Percentiles rank a stretch among this genome's conserved stretches.
Evolutionary conservation across 2,329 filamentous ascomycete genomes (phyloP).

Genomic region (Rutstroemia sp.): DNA sequence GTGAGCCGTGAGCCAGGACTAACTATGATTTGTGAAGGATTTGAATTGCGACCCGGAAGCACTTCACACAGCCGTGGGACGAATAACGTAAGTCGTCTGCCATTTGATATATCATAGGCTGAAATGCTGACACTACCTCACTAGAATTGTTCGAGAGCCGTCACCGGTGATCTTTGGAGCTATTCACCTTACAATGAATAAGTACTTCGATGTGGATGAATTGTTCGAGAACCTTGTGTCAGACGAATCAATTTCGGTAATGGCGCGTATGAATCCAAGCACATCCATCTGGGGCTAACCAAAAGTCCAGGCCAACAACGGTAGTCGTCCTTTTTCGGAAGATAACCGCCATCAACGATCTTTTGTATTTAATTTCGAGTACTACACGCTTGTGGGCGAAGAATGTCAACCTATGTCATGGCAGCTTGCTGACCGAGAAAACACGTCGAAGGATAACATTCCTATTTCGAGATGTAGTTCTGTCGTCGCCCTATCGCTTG

Average conservation of each 20-base stretch:
- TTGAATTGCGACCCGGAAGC: conserved; percentile 16
- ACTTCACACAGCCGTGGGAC: conserved; percentile 17
- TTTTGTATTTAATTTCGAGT: conserved; percentile 59
- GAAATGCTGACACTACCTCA: no score
- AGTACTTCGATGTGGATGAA: conserved; percentile 56
- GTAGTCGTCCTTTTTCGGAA: conserved; percentile 18
- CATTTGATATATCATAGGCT: no score
- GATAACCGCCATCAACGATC: conserved; percentile 43
- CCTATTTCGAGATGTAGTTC: conserved; percentile 53
- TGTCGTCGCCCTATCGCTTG: conserved; percentile 49
- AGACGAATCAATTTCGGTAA: conserved; percentile 38
- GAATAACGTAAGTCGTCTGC: conserved; percentile 16
- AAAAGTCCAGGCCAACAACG: conserved; percentile 13
- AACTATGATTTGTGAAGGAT: conserved; percentile 14
- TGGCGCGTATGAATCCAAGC: conserved; percentile 23
- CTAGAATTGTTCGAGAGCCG: conserved; percentile 48
- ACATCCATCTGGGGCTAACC: neutral
- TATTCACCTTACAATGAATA: conserved; percentile 48
- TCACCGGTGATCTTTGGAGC: conserved; percentile 52
- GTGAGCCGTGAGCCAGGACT: neutral
- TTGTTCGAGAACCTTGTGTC: conserved; percentile 47
- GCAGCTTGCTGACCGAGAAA: conserved; percentile 44
- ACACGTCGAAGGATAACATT: conserved; percentile 42
- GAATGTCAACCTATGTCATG: conserved; percentile 50
- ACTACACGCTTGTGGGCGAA: conserved; percentile 53